phyloP scores from a whole-genome alignment of 2,329 filamentous ascomycete genomes.

The Decorospora gaudefroyi region DNA sequence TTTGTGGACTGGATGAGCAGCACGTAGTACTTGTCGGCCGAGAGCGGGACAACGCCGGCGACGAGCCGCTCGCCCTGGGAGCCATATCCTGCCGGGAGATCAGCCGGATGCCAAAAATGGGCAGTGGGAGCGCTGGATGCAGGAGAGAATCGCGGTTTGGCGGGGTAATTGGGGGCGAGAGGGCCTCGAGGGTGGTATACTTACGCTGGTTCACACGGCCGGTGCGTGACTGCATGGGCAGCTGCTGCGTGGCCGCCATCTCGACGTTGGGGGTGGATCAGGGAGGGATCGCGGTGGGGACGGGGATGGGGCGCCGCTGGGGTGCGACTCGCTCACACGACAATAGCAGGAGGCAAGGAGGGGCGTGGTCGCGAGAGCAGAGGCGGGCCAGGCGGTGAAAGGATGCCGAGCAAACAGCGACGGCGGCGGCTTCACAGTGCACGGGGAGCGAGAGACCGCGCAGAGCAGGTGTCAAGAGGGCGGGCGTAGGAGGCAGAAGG shows the following conservation, averaged over 20 bases:
- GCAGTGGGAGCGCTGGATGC: conserved; percentile 12
- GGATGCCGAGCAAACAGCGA: conserved; percentile 36
- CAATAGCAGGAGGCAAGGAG: conserved; percentile 9
- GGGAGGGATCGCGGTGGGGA: conserved; percentile 10
- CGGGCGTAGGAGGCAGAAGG: conserved; percentile 12
- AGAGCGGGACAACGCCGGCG: conserved; percentile 89
- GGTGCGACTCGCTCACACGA: conserved; percentile 22
- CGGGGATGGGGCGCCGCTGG: conserved; percentile 9
- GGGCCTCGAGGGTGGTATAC: conserved; percentile 52
- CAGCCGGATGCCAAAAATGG: conserved; percentile 14
- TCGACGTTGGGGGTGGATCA: conserved; percentile 15
- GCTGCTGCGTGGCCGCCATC: conserved; percentile 54
- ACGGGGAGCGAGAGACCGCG: conserved; percentile 12
- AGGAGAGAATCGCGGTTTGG: conserved; percentile 12
- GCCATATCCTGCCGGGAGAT: conserved; percentile 74
- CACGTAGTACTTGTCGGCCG: conserved; percentile 81
- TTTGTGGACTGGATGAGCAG: conserved; percentile 91
- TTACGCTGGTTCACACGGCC: conserved; percentile 81
- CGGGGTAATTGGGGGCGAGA: neutral
- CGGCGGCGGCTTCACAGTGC: conserved; percentile 13
- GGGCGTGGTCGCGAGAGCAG: conserved; percentile 22
- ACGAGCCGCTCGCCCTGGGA: conserved; percentile 91
- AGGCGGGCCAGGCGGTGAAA: conserved; percentile 32
- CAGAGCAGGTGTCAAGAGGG: conserved; percentile 36
- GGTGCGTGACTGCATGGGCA: conserved; percentile 67